phyloP scores from a whole-genome alignment of 192 early-diverging fungal genomes.

The Backusella tuberculispora region DNA sequence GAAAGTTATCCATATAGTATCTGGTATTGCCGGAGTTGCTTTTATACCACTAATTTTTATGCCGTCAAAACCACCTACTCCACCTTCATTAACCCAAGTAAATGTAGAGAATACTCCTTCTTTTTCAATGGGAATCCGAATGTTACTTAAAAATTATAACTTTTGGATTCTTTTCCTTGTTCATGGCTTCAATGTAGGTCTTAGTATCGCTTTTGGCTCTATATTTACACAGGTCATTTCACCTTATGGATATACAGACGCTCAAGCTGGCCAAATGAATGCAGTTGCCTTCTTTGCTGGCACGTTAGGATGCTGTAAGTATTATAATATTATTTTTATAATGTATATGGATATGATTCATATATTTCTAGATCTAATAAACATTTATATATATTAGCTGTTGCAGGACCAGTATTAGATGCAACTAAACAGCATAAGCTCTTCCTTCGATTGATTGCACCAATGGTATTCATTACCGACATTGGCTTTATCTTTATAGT shows the following conservation, averaged over 20 bases:
- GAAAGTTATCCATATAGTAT: constrained; percentile 22
- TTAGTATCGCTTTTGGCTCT: constrained; percentile 41
- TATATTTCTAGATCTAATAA: neutral
- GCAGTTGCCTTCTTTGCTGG: constrained; percentile 42
- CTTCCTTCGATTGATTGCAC: constrained; percentile 34
- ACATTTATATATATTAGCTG: constrained; percentile 24
- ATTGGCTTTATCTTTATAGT: constrained; percentile 41
- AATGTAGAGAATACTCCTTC: constrained; percentile 19
- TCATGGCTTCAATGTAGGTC: constrained; percentile 43
- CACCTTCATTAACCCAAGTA: constrained; percentile 25
- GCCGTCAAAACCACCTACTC: constrained; percentile 38
- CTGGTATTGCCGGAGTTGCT: constrained; percentile 21
- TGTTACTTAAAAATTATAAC: constrained; percentile 31
- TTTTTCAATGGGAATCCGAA: constrained; percentile 33
- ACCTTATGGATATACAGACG: constrained; percentile 44
- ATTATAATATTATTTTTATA: neutral
- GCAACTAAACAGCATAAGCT: constrained; percentile 39
- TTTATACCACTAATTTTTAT: constrained; percentile 40
- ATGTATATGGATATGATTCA: neutral
- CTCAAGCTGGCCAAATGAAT: constrained; percentile 42
- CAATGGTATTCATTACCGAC: constrained; percentile 37
- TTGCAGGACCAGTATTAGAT: constrained; percentile 43
- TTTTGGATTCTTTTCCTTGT: constrained; percentile 43
- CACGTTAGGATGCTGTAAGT: constrained; percentile 41
- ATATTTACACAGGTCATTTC: constrained; percentile 39